phyloP scores from a whole-genome alignment of 768 basidiomycete genomes.

The Lentinula detonsa region DNA sequence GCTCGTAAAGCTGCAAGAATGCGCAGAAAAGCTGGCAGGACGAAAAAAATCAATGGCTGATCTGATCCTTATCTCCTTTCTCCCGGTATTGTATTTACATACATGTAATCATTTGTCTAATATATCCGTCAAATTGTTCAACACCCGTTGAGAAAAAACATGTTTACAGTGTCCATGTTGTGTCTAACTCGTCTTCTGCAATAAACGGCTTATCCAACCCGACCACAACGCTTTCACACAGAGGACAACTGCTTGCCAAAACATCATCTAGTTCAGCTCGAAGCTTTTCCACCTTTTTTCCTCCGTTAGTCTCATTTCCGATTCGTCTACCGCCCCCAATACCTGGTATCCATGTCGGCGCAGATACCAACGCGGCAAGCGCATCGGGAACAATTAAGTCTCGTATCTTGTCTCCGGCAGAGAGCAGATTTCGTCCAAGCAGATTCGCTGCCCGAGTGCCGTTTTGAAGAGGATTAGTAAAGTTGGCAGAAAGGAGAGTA shows the following conservation, averaged over 20 bases:
- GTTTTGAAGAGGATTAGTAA: conserved; percentile 56
- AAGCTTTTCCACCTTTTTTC: conserved; percentile 65
- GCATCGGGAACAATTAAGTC: conserved; percentile 95
- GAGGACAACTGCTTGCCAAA: conserved; percentile 82
- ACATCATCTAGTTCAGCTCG: conserved; percentile 84
- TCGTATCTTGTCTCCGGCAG: conserved; percentile 83
- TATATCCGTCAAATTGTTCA: background rate
- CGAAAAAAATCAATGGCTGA: conserved; percentile 78
- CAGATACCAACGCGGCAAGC: conserved; percentile 76
- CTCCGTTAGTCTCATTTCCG: conserved; percentile 44
- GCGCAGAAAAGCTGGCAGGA: conserved; percentile 65
- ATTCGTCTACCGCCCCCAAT: conserved; percentile 49
- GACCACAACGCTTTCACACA: conserved; percentile 87
- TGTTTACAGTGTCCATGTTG: conserved; percentile 64
- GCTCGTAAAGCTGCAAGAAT: conserved; percentile 71
- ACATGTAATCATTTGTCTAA: background rate
- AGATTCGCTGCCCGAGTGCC: conserved; percentile 61
- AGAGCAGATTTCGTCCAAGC: conserved; percentile 74
- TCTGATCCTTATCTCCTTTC: conserved; percentile 4
- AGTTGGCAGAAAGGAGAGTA: conserved; percentile 71
- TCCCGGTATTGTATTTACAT: background rate
- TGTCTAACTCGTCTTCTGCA: conserved; percentile 69
- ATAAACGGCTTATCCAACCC: conserved; percentile 87
- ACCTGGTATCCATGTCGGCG: conserved; percentile 73
- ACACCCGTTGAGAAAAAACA: background rate